Base-by-base conservation (phyloP, 345 rosid species). In the Clausena lansium region DNA sequence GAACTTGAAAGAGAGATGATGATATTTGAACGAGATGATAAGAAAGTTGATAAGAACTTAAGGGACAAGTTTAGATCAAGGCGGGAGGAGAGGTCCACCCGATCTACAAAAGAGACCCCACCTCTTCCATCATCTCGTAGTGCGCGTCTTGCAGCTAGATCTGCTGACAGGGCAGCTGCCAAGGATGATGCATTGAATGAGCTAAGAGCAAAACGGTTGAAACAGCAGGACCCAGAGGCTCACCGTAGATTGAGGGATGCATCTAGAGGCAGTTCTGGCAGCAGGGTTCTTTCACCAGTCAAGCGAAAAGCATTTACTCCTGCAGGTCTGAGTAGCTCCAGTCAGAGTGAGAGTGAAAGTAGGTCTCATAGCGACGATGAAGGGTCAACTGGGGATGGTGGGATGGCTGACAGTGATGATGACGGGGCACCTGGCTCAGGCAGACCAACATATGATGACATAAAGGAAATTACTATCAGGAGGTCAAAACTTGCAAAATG, bases 1-100 rank as follows among this genome's bases (percentile, higher is more conserved):
- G 98, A 97, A 77, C 94, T 94, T 74, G 87, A 94, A 54, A 91
- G 99, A 83, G 99, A 97, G 87, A 83, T 92, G 98, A 94, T 94
- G 80, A 74, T 97, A 65, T 87, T 92, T 0, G 95, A 97, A 32
- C 88, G 98, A 68, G 96, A 98, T 14, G 97, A 93, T 74, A 97
- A 91, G 91, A 97, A 90, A 80, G 97, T 90, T 19, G 98, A 97
- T 76, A 97, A 93, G 83, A 89, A 81, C 82, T 87, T 97, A 75
- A 92, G 92, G 28, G 97, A 97, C 86, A 93, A 87, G 62, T 87
- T 97, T 67, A 80, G 97, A 72, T 91, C 88, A 0, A 95, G 91
- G 86, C 85, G 94, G 70, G 94, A 94, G n/a, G 91, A 91, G 84
- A 90, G 84, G 86, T 75, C 87, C 5, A 81, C 88, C 73, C 84